These are phyloP conservation scores for Pythium pyrilobum DNA, from an alignment of 352 stramenopile genomes.

Conservation along the genomic window DNA sequence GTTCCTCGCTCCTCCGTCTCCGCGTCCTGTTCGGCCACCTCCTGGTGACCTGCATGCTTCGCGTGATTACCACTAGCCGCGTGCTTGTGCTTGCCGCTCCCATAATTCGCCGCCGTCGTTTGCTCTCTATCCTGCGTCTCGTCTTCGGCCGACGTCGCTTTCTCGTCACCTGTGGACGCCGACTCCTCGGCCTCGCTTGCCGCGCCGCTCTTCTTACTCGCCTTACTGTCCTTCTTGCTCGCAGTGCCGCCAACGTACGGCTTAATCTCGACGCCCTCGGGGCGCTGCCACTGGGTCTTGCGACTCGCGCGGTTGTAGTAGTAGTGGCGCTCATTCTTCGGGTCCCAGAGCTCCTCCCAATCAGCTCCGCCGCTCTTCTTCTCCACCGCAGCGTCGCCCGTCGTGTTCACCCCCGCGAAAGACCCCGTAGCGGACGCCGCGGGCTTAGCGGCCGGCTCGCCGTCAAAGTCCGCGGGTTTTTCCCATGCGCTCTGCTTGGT, in stretches of 20 bases:
- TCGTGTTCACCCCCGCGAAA: slow-evolving; percentile 13
- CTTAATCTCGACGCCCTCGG: slow-evolving; percentile 72
- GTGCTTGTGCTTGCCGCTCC: neutral
- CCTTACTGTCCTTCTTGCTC: slow-evolving; percentile 20
- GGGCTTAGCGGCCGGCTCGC: slow-evolving; percentile 25
- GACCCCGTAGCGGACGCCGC: neutral
- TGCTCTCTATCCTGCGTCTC: neutral
- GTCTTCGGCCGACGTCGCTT: neutral
- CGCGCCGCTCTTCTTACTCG: slow-evolving; percentile 14
- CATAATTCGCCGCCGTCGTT: neutral
- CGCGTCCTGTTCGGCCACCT: slow-evolving; percentile 10
- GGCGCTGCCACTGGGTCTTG: slow-evolving; percentile 81
- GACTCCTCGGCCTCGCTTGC: slow-evolving; percentile 10
- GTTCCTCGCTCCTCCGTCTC: slow-evolving; percentile 15
- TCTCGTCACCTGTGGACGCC: slow-evolving; percentile 6
- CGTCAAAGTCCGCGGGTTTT: slow-evolving; percentile 73
- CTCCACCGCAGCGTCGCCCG: neutral
- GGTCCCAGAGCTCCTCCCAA: slow-evolving; percentile 86
- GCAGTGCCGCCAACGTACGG: slow-evolving; percentile 30
- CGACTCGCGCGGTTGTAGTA: slow-evolving; percentile 81
- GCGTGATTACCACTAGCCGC: neutral
- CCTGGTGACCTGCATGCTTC: slow-evolving; percentile 1
- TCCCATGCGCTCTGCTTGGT: slow-evolving; percentile 88
- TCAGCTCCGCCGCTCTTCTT: slow-evolving; percentile 21
- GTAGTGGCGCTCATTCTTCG: slow-evolving; percentile 80